Evolutionary conservation across 306 rosid genomes (phyloP), one percentile per base, ranked within the genome.

Genomic region (Hippophae rhamnoides): DNA sequence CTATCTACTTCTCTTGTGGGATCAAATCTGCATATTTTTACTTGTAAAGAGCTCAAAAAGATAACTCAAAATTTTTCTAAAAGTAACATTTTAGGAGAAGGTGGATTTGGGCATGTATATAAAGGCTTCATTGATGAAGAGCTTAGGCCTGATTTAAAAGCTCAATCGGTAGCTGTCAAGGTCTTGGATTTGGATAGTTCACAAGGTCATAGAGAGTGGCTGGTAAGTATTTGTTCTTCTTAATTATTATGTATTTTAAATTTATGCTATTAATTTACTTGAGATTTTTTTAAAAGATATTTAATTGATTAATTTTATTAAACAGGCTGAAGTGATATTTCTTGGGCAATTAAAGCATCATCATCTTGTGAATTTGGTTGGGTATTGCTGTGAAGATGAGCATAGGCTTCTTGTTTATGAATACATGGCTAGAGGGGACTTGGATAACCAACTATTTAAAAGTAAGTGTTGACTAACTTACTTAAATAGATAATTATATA

Each of bases 161-260:
- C 88, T 61, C 86, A 70, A 47, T 60, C 64, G 47, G 95, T 92
- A 7, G 99, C 99, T 41, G 94, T 92, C 49, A 92, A 92, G 69
- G 65, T 75, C 53, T 69, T 92, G 46, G 87, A 92, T 51, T 86
- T 89, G 74, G 88, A 82, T 72, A 89, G 99, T 51, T 80, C 74
- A 65, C 99, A 92, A 71, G 99, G 99, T 7, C 99, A 92, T 47
- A 73, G 89, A 63, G 99, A 92, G 81, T 92, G 97, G 97, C 74
- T 92, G 95, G 97, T 88, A 73, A 76, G 83, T 25, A 40, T 58
- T 14, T 38, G 38, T 9, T 56, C 61, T 8, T 10, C 8, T 46
- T 56, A 23, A 9, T 27, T 13, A 5, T 58, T 57, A 18, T 18
- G 23, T 10, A 42, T 43, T 41, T 41, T 1, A 8, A 47, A 47